A percentile compares a stretch with the other conserved stretches of the same genome.
Conservation (phyloP, 2,329 filamentous ascomycete genomes). For the Phialophora tarda region DNA sequence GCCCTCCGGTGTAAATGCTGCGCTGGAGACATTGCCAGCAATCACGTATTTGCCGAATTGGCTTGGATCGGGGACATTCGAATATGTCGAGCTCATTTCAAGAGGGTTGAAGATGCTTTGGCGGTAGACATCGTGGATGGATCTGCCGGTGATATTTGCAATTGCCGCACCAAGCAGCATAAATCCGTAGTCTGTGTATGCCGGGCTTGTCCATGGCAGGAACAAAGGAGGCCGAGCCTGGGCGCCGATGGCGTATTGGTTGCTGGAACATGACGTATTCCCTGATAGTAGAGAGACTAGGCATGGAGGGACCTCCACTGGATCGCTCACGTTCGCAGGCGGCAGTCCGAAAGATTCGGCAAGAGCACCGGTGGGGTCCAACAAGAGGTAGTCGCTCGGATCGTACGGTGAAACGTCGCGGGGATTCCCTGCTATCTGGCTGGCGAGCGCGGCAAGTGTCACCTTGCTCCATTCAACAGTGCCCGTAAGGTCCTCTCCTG, state of each 20-base stretch:
- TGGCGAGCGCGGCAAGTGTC: constrained; percentile 54
- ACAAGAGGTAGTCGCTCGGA: constrained; percentile 2
- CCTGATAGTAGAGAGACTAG: constrained; percentile 1
- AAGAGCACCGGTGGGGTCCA: neutral
- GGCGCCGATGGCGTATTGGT: constrained; percentile 41
- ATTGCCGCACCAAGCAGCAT: constrained; percentile 54
- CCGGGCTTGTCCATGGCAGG: constrained; percentile 52
- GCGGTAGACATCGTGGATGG: constrained; percentile 50
- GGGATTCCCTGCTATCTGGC: constrained; percentile 54
- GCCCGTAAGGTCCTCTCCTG: constrained; percentile 42
- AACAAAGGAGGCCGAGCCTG: constrained; percentile 49
- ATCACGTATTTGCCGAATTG: constrained; percentile 36
- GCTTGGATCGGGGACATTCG: constrained; percentile 43
- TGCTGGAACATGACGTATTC: constrained; percentile 1
- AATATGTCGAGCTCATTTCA: constrained; percentile 51
- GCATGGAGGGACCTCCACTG: constrained; percentile 35
- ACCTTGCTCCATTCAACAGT: constrained; percentile 56
- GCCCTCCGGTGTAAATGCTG: constrained; percentile 1
- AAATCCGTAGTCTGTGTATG: constrained; percentile 59
- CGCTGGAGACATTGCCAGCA: constrained; percentile 20
- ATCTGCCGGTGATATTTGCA: constrained; percentile 51
- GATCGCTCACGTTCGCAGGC: constrained; percentile 11
- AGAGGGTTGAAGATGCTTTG: constrained; percentile 52
- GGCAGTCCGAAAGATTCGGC: constrained; percentile 10
- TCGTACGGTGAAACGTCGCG: constrained; percentile 10